Percentiles rank a stretch among this genome's conserved stretches.
Evolutionary conservation across 805 yeast genomes (phyloP).

Genomic region (Alloascoidea hylecoeti): DNA sequence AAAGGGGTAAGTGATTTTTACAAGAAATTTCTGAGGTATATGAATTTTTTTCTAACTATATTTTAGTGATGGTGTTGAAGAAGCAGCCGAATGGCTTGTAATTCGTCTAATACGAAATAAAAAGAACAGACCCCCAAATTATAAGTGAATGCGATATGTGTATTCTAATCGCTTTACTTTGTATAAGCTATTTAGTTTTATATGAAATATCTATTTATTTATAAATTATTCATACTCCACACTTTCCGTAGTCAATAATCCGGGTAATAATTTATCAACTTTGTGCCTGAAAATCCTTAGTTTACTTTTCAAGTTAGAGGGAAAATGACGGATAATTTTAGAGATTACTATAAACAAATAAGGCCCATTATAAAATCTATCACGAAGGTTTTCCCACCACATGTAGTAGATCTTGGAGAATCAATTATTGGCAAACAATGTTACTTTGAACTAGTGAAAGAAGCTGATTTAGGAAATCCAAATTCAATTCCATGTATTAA

Average conservation of each 20-base stretch:
- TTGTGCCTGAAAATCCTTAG: no score
- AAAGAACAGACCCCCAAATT: constrained; percentile 41
- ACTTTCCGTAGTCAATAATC: no score
- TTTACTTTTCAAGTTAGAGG: no score
- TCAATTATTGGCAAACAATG: background rate
- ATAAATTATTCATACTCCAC: no score
- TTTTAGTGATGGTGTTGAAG: constrained; percentile 63
- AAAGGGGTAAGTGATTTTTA: constrained; percentile 20
- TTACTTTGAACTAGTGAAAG: background rate
- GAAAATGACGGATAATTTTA: background rate
- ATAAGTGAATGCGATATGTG: no score
- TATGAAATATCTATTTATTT: no score
- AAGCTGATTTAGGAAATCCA: background rate
- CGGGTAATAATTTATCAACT: no score
- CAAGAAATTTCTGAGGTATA: background rate
- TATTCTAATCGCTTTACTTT: no score
- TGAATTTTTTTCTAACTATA: constrained; percentile 8
- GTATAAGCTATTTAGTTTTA: no score
- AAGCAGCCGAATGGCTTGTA: constrained; percentile 82
- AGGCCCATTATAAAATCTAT: background rate
- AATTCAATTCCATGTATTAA: constrained; percentile 12
- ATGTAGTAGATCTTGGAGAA: background rate
- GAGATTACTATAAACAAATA: background rate
- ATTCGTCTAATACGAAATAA: constrained; percentile 59
- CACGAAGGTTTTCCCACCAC: background rate